Conservation (phyloP, 805 yeast genomes). For the Nakazawaea anatomiae region DNA sequence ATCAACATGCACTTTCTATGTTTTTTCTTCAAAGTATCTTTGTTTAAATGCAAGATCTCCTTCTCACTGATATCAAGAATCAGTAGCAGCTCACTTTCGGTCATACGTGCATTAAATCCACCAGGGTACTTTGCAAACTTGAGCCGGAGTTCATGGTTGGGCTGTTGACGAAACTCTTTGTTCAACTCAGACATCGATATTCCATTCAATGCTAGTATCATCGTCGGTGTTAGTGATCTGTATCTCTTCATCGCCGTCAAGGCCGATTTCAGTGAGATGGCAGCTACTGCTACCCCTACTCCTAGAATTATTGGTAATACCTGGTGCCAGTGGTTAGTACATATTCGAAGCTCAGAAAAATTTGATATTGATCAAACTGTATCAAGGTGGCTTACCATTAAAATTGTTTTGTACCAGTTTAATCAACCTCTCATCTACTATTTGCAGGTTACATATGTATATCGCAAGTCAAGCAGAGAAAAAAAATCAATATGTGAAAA, state of each 20-base stretch:
- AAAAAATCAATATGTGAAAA: too few species aligned
- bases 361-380: too few species aligned
- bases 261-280: conserved; percentile 39
- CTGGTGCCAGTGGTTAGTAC: conserved; percentile 13
- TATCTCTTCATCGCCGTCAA: conserved; percentile 26
- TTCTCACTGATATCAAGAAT: conserved; percentile 54
- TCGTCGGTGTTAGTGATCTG: conserved; percentile 24
- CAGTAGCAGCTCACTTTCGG: conserved; percentile 63
- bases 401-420: too few species aligned
- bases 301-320: conserved; percentile 50
- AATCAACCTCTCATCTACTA: too few species aligned
- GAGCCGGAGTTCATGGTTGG: conserved; percentile 15
- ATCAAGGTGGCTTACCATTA: too few species aligned
- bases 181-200: conserved; percentile 16
- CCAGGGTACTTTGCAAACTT: conserved; percentile 43
- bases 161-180: conserved; percentile 10
- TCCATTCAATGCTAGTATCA: conserved; percentile 35
- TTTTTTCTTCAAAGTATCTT: conserved; percentile 52
- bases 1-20: conserved; percentile 74
- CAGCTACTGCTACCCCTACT: conserved; percentile 46
- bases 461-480: too few species aligned
- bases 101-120: conserved; percentile 60
- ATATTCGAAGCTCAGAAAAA: background rate
- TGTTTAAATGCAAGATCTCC: conserved; percentile 44
- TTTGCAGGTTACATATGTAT: too few species aligned